These are phyloP conservation scores for Eleusine coracana DNA, from an alignment of 176 grass and related monocot genomes.

Conservation along the genomic window DNA sequence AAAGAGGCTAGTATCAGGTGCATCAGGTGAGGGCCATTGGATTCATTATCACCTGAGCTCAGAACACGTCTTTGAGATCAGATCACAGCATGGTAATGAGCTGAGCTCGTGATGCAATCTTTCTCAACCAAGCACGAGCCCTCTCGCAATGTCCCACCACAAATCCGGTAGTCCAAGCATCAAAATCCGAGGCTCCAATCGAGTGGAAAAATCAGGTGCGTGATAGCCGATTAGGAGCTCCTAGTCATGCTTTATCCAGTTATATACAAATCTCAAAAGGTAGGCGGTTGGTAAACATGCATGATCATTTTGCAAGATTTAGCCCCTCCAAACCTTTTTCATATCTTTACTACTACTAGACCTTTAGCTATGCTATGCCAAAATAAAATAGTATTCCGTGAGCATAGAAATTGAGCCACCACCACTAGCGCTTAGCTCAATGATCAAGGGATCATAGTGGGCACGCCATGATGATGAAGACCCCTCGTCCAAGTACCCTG, in stretches of 20 bases:
- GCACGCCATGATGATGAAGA: slow-evolving; percentile 19
- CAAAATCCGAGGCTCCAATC: neutral
- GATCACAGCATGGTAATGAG: too few species aligned
- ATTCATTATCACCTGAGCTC: neutral
- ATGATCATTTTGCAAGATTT: neutral
- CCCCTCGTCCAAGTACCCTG: neutral
- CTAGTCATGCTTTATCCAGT: neutral
- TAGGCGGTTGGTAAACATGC: neutral
- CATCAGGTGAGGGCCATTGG: neutral
- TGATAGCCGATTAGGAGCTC: neutral
- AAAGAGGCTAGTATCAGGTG: too few species aligned
- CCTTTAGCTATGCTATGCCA: too few species aligned
- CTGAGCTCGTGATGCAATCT: too few species aligned
- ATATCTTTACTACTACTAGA: neutral
- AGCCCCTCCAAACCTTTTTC: neutral
- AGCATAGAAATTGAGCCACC: neutral
- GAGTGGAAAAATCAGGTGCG: neutral
- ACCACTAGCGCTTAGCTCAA: neutral
- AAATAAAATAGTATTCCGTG: too few species aligned
- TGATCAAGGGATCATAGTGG: slow-evolving; percentile 40
- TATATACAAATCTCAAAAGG: neutral
- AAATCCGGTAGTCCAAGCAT: neutral
- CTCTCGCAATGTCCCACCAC: neutral
- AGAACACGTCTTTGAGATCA: too few species aligned
- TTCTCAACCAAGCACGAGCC: neutral